Conservation (phyloP, 2,329 filamentous ascomycete species). For the Fusarium penzigii region DNA sequence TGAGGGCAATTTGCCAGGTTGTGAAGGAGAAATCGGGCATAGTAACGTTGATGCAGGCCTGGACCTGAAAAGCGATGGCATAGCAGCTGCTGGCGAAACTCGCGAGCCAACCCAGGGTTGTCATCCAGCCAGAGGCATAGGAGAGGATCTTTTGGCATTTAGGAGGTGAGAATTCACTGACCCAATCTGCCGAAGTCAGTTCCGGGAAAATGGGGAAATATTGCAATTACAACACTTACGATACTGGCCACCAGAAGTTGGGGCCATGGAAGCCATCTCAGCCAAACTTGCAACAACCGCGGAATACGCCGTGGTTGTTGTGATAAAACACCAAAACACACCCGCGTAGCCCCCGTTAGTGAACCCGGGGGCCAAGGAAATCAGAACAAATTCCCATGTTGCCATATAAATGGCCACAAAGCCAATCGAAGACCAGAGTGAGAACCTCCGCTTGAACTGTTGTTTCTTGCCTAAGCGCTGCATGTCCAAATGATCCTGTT, state of each 20-base stretch:
- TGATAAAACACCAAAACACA: slow-evolving; percentile 18
- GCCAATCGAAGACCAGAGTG: slow-evolving; percentile 16
- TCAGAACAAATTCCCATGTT: slow-evolving; percentile 17
- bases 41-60: slow-evolving; percentile 16
- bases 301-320: slow-evolving; percentile 1
- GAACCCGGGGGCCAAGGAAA: slow-evolving; percentile 12
- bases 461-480: slow-evolving; percentile 17
- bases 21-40: slow-evolving; percentile 14
- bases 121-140: slow-evolving; percentile 15
- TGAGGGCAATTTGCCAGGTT: slow-evolving; percentile 12
- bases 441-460: slow-evolving; percentile 14
- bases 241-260: slow-evolving; percentile 14
- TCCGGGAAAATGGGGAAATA: not conserved
- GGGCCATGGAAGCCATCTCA: slow-evolving; percentile 19
- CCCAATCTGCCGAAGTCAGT: slow-evolving; percentile 9
- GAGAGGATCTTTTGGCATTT: slow-evolving; percentile 11
- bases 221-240: not conserved
- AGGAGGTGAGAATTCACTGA: slow-evolving; percentile 13
- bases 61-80: slow-evolving; percentile 15
- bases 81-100: slow-evolving; percentile 18
- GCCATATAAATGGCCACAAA: slow-evolving; percentile 20
- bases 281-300: slow-evolving; percentile 15
- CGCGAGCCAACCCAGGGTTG: slow-evolving; percentile 14
- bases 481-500: slow-evolving; percentile 15
- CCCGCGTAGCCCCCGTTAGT: slow-evolving; percentile 15